Conservation (phyloP, 1,139 yeast genomes). For the Nakaseomyces kungkrabaensis region DNA sequence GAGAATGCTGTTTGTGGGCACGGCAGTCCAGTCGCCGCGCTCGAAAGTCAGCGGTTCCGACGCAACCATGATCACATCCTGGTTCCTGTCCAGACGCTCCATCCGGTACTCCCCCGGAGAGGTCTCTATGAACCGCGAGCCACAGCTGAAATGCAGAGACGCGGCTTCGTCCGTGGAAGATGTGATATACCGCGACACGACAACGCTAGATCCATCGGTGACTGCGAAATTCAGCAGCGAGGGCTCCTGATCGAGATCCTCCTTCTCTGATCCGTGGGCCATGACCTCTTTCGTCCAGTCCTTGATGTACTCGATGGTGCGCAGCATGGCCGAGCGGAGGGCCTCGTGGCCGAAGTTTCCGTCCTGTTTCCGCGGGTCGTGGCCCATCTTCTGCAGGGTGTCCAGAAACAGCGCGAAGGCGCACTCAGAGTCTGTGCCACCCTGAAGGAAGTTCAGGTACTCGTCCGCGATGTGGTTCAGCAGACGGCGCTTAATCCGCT, state of each 20-base stretch:
- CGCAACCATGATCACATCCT: slow-evolving; percentile 91
- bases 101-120: slow-evolving; percentile 84
- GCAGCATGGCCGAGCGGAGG: slow-evolving; percentile 58
- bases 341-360: slow-evolving; percentile 47
- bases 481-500: slow-evolving; percentile 59
- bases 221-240: slow-evolving; percentile 87
- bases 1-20: slow-evolving; percentile 84
- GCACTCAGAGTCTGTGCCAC: slow-evolving; percentile 93
- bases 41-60: slow-evolving; percentile 95
- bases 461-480: slow-evolving; percentile 68
- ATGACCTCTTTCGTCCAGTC: slow-evolving; percentile 41
- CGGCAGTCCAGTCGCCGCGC: slow-evolving; percentile 94
- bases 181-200: slow-evolving; percentile 79
- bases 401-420: slow-evolving; percentile 84
- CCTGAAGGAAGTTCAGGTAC: slow-evolving; percentile 73
- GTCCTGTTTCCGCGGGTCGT: slow-evolving; percentile 44
- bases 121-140: slow-evolving; percentile 81
- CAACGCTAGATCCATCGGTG: slow-evolving; percentile 86
- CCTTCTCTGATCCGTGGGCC: slow-evolving; percentile 18
- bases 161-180: slow-evolving; percentile 93
- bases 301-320: slow-evolving; percentile 64
- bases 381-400: slow-evolving; percentile 64
- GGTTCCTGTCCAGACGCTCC: slow-evolving; percentile 89
- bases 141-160: slow-evolving; percentile 86
- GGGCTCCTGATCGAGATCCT: slow-evolving; percentile 49